Base-by-base conservation (phyloP, 257 asterid genomes). In the Capsicum rhomboideum region DNA sequence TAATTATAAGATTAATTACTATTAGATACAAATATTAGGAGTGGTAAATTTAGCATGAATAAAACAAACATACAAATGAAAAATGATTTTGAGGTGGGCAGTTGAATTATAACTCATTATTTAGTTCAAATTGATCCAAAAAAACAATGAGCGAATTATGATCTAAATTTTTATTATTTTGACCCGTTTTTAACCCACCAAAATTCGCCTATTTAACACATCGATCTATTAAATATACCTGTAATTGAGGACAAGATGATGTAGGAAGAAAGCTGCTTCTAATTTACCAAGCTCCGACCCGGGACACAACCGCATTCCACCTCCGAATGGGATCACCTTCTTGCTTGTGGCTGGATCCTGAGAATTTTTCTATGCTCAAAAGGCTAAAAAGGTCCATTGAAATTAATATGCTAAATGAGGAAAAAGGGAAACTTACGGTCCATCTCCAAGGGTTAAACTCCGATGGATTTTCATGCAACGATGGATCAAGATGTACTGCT, bases 371-470 rank as follows among this genome's bases (percentile, higher is more conserved):
- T 63, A 64, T 20, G 46, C 23, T 67, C 71, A 28, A 63, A 3
- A 31, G 4, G 20, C 56, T 52, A 0, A 12, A 52, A 53, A 5
- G 10, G 1, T 9, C 8, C 16, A 21, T 4, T 10, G 52, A 40
- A 20, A 21, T 23, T 1, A 3, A 23, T 61, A 61, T 23, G 8
- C 1, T 61, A 4, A 8, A 37, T 37, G 29, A 34, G 16, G 28
- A 10, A 20, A 12, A 66, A 17, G 8, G 49, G 14, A 67, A 79
- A 87, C 92, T 6, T 89, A 93, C 98, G 0, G 42, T 79, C 98
- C 98, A 95, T 91, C 98, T 89, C 93, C 90, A 88, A 34, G 98
- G 98, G 59, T 93, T 90, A 75, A 92, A 95, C 21, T 89, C 86
- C 4, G 79, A 28, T 9, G 98, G 94, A 26, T 87, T 77, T 75